A percentile compares a stretch with the other conserved stretches of the same genome.
Evolutionary conservation across 345 rosid genomes (phyloP).

Genomic region (Tarenaya hassleriana): DNA sequence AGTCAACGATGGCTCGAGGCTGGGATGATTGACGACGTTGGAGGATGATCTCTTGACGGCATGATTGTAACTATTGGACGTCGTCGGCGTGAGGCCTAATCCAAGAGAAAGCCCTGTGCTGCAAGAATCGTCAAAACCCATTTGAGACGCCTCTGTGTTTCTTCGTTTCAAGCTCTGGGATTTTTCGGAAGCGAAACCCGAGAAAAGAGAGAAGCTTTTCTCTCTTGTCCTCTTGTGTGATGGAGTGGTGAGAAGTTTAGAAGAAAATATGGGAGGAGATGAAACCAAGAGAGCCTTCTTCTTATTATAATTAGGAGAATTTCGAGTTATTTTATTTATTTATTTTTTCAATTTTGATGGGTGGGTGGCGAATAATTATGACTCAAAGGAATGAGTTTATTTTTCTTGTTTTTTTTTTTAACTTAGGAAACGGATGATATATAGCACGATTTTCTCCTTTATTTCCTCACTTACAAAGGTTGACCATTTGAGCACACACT

Average conservation of each 20-base stretch:
- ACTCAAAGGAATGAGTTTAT: conserved; percentile 46
- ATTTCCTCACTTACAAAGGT: conserved; percentile 50
- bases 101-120: conserved; percentile 60
- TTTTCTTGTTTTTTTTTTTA: conserved; percentile 13
- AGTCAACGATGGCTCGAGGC: conserved; percentile 44
- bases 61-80: conserved; percentile 22
- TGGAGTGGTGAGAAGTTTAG: conserved; percentile 24
- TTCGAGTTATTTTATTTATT: conserved; percentile 18
- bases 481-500: conserved; percentile 53
- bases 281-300: conserved; percentile 33
- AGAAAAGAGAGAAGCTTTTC: conserved; percentile 3
- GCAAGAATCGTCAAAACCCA: conserved; percentile 59
- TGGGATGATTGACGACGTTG: conserved; percentile 20
- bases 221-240: not conserved
- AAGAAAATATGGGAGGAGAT: conserved; percentile 29
- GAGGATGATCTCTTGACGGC: conserved; percentile 25
- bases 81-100: conserved; percentile 43
- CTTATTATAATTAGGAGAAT: conserved; percentile 33
- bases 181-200: not conserved
- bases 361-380: conserved; percentile 59
- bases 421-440: conserved; percentile 40
- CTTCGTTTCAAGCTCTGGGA: not conserved
- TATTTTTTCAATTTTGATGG: conserved; percentile 20
- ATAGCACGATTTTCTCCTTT: conserved; percentile 19
- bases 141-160: conserved; percentile 6